Evolutionary conservation across 768 basidiomycete genomes (phyloP), one percentile per base, ranked within the genome.

Genomic region (Hygrophoropsis aurantiaca): DNA sequence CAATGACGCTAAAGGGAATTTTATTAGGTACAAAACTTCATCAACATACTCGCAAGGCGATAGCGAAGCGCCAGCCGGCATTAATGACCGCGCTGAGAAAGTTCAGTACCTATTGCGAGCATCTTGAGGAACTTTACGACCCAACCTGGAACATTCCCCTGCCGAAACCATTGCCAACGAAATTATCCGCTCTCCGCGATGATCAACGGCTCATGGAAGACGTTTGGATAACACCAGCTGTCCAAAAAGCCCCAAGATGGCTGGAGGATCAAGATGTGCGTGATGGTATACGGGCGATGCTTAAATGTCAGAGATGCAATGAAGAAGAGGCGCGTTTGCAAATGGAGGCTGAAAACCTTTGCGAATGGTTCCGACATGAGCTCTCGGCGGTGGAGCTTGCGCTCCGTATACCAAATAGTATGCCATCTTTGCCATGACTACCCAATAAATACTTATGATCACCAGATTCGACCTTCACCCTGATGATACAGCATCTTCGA

Each of bases 181-280:
- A 68, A 18, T 47, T 77, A 0, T 40, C 46, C 2, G 44, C 50
- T 2, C 49, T 63, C 0, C 24, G 33, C 0, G 35, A 42, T 5
- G 37, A 58, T 23, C 40, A 64, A 0, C 42, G 21, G 0, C 53
- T 77, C 0, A 62, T 73, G 61, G 61, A 72, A 26, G 71, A 73
- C 40, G 57, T 72, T 0, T 73, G 69, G 69, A 67, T 71, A 4
- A 53, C 44, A 0, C 58, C 55, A 0, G 40, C 57, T 3, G 21
- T 26, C 0, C 46, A 18, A 2, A 36, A 47, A 7, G 38, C 54
- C 0, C 68, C 61, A 8, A 42, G 40, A 8, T 74, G 73, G 71
- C 57, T 72, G 0, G 53, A 63, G 8, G 66, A 74, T 39, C 16
- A 36, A 1, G 51, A 60, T 5, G 57, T 70, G 1, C 62, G 58